Evolutionary conservation across 148 eudicot species (phyloP).

Genomic region (Silene latifolia): DNA sequence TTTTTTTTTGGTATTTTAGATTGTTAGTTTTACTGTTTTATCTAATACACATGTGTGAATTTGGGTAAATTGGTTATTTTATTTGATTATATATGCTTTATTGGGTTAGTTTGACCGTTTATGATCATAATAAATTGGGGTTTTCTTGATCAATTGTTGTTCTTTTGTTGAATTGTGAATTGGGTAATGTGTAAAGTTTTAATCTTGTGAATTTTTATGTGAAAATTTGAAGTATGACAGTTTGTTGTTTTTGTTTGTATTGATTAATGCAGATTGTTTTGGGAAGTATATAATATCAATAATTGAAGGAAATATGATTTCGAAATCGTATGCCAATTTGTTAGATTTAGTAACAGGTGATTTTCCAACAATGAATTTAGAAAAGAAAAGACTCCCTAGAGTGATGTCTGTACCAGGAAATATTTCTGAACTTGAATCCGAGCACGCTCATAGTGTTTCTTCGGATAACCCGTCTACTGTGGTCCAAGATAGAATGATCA

Average conservation of each 20-base stretch:
- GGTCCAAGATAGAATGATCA: conserved; percentile 38
- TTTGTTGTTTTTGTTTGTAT: background rate
- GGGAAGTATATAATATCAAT: background rate
- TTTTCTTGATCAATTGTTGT: conserved; percentile 18
- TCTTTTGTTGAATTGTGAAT: background rate
- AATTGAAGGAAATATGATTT: conserved; percentile 24
- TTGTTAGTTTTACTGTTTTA: conserved; percentile 13
- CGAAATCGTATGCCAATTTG: conserved; percentile 44
- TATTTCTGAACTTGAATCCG: conserved; percentile 33
- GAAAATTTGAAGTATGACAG: background rate
- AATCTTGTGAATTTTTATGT: conserved; percentile 8
- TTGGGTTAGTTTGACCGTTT: conserved; percentile 11
- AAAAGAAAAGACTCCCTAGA: conserved; percentile 31
- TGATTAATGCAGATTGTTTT: conserved; percentile 15
- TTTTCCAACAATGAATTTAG: conserved; percentile 30
- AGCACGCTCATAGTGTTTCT: conserved; percentile 35
- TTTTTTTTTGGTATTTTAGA: background rate
- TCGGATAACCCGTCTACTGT: conserved; percentile 36
- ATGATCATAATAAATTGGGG: background rate
- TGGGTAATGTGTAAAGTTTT: conserved; percentile 3
- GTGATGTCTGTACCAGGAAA: conserved; percentile 45
- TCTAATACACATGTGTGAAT: background rate
- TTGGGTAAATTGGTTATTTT: background rate
- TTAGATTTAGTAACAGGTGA: conserved; percentile 38
- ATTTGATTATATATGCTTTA: background rate